Percentiles rank a stretch among this genome's conserved stretches.
Evolutionary conservation across 441 rosid genomes (phyloP).

Genomic region (Pelargonium australe): DNA sequence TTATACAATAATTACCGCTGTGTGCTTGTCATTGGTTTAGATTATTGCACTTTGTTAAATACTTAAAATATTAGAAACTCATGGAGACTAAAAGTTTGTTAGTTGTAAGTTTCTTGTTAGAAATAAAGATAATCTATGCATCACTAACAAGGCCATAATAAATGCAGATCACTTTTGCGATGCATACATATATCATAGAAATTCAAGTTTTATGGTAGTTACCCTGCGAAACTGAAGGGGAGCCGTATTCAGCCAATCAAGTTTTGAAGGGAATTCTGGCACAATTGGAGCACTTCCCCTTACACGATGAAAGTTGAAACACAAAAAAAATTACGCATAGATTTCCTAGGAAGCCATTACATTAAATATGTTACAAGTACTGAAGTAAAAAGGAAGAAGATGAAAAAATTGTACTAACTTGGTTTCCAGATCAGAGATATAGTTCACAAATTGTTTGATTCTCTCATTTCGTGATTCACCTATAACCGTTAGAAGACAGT

Average conservation of each 20-base stretch:
- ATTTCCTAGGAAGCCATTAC: neutral
- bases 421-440: slow-evolving; percentile 72
- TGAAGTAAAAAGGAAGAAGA: neutral
- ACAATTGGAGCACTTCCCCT: slow-evolving; percentile 64
- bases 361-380: neutral
- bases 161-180: neutral
- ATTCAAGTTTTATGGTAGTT: slow-evolving; percentile 21
- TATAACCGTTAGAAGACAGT: slow-evolving; percentile 22
- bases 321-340: slow-evolving; percentile 14
- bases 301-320: slow-evolving; percentile 13
- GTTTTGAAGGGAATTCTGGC: slow-evolving; percentile 81
- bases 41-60: neutral
- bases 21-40: neutral
- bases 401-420: slow-evolving; percentile 34
- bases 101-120: neutral
- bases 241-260: slow-evolving; percentile 84
- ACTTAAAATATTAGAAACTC: neutral
- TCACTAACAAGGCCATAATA: slow-evolving; percentile 1
- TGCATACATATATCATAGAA: slow-evolving; percentile 1
- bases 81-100: neutral
- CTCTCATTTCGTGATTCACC: slow-evolving; percentile 45
- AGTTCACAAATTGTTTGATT: slow-evolving; percentile 65
- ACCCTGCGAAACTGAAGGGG: slow-evolving; percentile 84
- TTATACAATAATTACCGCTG: neutral
- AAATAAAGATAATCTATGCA: neutral